Evolutionary conservation across 768 basidiomycete species (phyloP).

Genomic region (Lyophyllum shimeji): DNA sequence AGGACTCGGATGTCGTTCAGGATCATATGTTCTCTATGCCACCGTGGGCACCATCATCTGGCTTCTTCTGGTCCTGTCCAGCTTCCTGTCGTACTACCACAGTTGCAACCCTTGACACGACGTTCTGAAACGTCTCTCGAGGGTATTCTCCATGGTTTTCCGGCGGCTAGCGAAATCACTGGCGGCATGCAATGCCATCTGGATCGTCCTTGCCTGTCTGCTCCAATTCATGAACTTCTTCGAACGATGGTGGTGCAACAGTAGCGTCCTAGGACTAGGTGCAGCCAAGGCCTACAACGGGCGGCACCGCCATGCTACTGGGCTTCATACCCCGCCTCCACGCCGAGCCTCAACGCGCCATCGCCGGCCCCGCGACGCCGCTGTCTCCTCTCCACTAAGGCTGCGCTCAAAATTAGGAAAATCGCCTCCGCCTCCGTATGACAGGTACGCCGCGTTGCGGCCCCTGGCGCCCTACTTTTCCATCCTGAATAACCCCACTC

Average conservation of each 20-base stretch:
- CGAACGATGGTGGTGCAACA: background rate
- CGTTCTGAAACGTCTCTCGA: background rate
- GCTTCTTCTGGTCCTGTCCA: conserved; percentile 29
- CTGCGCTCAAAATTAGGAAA: too few species aligned
- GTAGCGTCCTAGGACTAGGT: background rate
- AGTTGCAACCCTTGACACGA: too few species aligned
- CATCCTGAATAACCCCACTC: too few species aligned
- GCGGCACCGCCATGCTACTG: too few species aligned
- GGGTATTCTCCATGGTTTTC: background rate
- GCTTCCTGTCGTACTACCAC: conserved; percentile 17
- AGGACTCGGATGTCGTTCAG: conserved; percentile 35
- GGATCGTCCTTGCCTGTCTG: background rate
- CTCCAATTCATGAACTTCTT: background rate
- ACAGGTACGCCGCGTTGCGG: too few species aligned
- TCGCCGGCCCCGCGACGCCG: too few species aligned
- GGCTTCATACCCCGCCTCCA: too few species aligned
- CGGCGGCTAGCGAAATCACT: background rate
- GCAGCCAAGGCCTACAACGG: too few species aligned
- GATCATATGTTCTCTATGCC: conserved; percentile 29
- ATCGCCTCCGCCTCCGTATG: too few species aligned
- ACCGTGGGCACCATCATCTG: conserved; percentile 30
- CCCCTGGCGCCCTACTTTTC: too few species aligned
- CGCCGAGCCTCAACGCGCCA: too few species aligned
- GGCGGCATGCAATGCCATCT: background rate
- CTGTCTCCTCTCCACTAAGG: too few species aligned